Base-by-base conservation (phyloP, 768 basidiomycete species). In the Astraeus odoratus region DNA sequence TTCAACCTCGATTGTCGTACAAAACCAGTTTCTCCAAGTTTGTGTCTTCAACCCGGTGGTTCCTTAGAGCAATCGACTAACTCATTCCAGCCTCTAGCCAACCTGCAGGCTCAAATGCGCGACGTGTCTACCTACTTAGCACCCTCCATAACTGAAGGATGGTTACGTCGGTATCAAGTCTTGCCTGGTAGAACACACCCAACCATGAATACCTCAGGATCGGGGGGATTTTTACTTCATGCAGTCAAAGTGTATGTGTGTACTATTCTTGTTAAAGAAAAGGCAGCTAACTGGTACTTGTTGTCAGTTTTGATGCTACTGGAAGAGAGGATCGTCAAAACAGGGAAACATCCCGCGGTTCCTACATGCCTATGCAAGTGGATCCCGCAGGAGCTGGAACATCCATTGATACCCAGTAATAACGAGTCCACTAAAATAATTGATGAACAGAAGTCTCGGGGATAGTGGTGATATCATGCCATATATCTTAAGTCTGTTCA, bases 121-220 rank as follows among this genome's bases (percentile, higher is more conserved):
- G 66, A 74, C 20, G 57, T 74, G 31, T 79, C 85, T 8, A 65
- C 74, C 49, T 94, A 80, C 63, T 70, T 98, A 9, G 81, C 80
- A 25, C 84, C 91, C 7, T 81, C 75, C 13, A 67, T 98, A 24
- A 85, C 87, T 3, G 95, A 98, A 64, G 72, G 79, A 9, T 97
- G 88, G 85, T 64, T 90, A 33, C 79, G 95, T 23, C 77, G 79
- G 51, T 99, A 98, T 67, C 95, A 98, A 69, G 83, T 93, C 13
- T 72, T 99, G n/a, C 96, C 96, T 19, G 95, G 96, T 19, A 76
- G 96, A 27, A 95, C 90, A 31, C 96, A 99, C 68, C 96, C 96
- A 3, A 80, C 78, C 51, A 98, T 99, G 96, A 83, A 74, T 45
- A 87, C 81, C 47, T 84, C 88, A 18, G 90, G 89, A 9, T 82